A percentile compares a stretch with the other conserved stretches of the same genome.
Evolutionary conservation across 441 rosid genomes (phyloP).

Genomic region (Eruca vesicaria): DNA sequence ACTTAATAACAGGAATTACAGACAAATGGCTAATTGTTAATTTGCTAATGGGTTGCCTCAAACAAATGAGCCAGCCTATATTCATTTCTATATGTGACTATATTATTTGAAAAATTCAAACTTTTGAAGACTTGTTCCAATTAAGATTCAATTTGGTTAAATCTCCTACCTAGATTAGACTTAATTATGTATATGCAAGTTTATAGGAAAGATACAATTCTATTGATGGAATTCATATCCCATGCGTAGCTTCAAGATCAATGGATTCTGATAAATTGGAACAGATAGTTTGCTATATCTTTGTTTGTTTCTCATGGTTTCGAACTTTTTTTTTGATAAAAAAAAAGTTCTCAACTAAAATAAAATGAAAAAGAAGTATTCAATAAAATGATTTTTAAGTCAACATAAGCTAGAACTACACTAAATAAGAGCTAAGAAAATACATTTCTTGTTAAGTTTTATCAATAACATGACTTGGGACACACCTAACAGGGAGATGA

Average conservation of each 20-base stretch:
- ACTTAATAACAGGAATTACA: neutral
- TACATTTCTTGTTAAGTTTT: neutral
- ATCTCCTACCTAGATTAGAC: neutral
- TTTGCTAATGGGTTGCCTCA: conserved; percentile 5
- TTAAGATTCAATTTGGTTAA: neutral
- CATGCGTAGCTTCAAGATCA: neutral
- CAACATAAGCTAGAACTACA: neutral
- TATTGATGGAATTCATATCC: neutral
- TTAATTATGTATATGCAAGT: neutral
- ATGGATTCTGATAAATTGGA: neutral
- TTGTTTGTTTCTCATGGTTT: neutral
- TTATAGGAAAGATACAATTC: neutral
- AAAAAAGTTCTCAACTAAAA: neutral
- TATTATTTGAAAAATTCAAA: neutral
- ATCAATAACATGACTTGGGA: neutral
- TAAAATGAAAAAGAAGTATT: neutral
- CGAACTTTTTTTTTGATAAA: neutral
- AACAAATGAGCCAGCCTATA: neutral
- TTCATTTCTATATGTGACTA: neutral
- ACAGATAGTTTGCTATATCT: neutral
- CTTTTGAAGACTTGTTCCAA: neutral
- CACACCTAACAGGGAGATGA: neutral
- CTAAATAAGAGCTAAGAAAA: neutral
- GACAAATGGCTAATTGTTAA: neutral
- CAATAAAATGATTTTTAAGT: neutral